phyloP scores from a whole-genome alignment of 306 rosid species.

The Vigna radiata region DNA sequence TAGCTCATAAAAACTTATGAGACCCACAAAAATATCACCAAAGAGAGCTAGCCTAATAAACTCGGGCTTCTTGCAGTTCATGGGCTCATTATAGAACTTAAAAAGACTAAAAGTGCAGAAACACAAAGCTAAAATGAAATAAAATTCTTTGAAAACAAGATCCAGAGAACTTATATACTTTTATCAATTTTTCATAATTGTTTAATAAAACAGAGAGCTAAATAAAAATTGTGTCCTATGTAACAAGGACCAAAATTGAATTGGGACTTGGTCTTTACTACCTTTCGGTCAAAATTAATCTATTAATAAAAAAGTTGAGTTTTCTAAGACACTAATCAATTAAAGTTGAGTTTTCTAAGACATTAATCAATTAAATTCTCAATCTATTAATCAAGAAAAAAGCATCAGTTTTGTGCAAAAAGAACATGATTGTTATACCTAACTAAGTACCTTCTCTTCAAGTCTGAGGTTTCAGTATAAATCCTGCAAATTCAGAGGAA shows the following conservation, averaged over 20 bases:
- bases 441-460: conserved; percentile 20
- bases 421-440: neutral
- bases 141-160: neutral
- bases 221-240: neutral
- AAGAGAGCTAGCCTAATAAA: conserved; percentile 4
- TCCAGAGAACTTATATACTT: conserved; percentile 2
- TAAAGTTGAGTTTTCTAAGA: neutral
- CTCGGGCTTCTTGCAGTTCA: neutral
- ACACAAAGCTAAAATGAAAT: conserved; percentile 3
- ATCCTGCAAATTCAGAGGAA: neutral
- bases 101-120: conserved; percentile 1
- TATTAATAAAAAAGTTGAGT: neutral
- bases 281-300: conserved; percentile 11
- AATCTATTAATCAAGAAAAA: neutral
- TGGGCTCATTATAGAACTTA: conserved; percentile 12
- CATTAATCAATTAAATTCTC: neutral
- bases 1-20: neutral
- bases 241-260: conserved; percentile 11
- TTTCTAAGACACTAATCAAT: neutral
- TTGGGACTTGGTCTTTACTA: conserved; percentile 1
- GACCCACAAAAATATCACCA: conserved; percentile 14
- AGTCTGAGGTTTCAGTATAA: neutral
- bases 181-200: neutral
- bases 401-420: neutral
- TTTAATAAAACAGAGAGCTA: neutral